Evolutionary conservation across 257 asterid species (phyloP).

Genomic region (Fraxinus pennsylvanica): DNA sequence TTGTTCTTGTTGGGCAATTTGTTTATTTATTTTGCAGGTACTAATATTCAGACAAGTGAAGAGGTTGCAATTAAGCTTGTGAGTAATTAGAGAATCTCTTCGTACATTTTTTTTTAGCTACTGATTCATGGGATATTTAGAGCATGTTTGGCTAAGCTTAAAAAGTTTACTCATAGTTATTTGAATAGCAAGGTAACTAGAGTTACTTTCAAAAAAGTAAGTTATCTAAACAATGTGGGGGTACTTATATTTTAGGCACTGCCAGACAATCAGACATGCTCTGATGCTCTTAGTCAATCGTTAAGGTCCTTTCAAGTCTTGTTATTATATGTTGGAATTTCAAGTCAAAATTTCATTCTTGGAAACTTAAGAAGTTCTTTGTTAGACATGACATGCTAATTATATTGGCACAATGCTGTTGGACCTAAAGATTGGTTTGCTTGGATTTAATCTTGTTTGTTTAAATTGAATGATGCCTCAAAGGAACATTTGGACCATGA

Average conservation of each 20-base stretch:
- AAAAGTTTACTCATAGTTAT: not conserved
- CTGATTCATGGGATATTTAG: no score
- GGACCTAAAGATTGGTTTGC: no score
- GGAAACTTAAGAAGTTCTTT: not conserved
- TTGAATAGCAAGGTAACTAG: not conserved
- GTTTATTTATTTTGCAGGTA: constrained; percentile 41
- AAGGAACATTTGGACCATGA: no score
- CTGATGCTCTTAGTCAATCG: not conserved
- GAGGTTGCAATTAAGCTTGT: constrained; percentile 92
- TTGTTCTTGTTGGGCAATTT: not conserved
- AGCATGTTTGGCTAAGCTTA: no score
- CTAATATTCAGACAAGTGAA: constrained; percentile 76
- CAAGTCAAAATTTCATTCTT: no score
- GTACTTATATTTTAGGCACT: not conserved
- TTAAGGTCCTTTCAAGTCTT: not conserved
- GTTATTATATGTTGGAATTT: not conserved
- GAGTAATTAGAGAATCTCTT: constrained; percentile 27
- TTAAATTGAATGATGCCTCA: no score
- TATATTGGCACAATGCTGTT: no score
- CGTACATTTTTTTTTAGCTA: no score
- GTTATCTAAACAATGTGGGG: not conserved
- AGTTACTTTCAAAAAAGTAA: not conserved
- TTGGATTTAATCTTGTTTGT: no score
- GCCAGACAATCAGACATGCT: not conserved
- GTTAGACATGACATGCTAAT: no score